Conservation (phyloP, 306 rosid species). For the Sicyos edulis region DNA sequence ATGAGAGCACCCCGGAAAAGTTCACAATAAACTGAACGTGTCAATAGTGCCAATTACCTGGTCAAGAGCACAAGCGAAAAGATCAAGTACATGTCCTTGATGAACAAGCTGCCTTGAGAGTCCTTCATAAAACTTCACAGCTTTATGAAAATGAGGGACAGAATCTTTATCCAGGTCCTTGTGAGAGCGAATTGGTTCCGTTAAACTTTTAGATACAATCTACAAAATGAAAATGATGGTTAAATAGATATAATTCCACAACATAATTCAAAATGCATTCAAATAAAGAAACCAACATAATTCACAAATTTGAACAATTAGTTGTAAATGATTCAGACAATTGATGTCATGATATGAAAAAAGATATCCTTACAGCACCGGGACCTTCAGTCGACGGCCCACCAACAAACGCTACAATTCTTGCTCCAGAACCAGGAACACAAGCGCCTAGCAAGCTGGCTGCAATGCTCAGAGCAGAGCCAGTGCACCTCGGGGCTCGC, state of each 20-base stretch:
- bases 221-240: constrained; percentile 25
- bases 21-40: not conserved
- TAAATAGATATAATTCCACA: constrained; percentile 1
- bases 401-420: constrained; percentile 88
- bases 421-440: constrained; percentile 90
- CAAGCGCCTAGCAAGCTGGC: constrained; percentile 94
- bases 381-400: constrained; percentile 96
- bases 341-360: not conserved
- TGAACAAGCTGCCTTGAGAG: constrained; percentile 93
- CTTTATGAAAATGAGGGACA: constrained; percentile 72
- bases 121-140: constrained; percentile 84
- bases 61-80: constrained; percentile 95
- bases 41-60: constrained; percentile 49
- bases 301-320: not conserved
- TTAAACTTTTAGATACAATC: constrained; percentile 82
- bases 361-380: constrained; percentile 69
- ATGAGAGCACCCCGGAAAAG: constrained; percentile 10
- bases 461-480: constrained; percentile 72
- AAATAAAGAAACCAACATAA: not conserved
- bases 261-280: not conserved
- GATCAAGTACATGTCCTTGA: constrained; percentile 96
- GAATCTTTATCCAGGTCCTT: constrained; percentile 99
- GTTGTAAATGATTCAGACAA: not conserved
- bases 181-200: constrained; percentile 97
- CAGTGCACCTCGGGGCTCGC: constrained; percentile 78